Conservation (phyloP, 306 rosid genomes). For the Myrica gale region DNA sequence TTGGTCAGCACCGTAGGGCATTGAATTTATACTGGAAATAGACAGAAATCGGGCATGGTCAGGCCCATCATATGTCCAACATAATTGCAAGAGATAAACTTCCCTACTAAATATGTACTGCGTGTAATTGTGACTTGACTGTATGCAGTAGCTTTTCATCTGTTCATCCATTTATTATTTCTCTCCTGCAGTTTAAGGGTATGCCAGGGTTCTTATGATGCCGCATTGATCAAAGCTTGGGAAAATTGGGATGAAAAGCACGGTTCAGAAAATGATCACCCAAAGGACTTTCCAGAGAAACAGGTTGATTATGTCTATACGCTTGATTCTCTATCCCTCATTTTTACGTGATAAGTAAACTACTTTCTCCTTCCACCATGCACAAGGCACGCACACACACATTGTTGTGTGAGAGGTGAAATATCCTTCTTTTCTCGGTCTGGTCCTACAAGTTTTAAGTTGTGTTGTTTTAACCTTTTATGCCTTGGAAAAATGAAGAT, state of each 20-base stretch:
- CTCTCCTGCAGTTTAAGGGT: slow-evolving; percentile 57
- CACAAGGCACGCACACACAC: not conserved
- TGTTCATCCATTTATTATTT: slow-evolving; percentile 23
- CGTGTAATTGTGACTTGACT: slow-evolving; percentile 11
- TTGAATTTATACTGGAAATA: not conserved
- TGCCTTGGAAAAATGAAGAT: not conserved
- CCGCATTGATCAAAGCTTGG: slow-evolving; percentile 70
- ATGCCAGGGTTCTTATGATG: slow-evolving; percentile 79
- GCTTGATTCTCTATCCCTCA: slow-evolving; percentile 9
- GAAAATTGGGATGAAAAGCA: slow-evolving; percentile 70
- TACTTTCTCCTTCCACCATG: not conserved
- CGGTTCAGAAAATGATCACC: slow-evolving; percentile 87
- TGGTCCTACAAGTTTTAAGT: not conserved
- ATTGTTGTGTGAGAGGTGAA: not conserved
- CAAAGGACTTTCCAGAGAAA: slow-evolving; percentile 67
- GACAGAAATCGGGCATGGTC: not conserved
- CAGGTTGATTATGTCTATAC: slow-evolving; percentile 55
- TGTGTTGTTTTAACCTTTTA: not conserved
- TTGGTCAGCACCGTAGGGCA: not conserved
- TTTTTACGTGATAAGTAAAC: not conserved
- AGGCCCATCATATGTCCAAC: not conserved
- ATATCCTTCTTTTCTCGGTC: no score
- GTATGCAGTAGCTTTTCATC: slow-evolving; percentile 14
- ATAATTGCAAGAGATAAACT: not conserved
- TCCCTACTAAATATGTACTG: not conserved